phyloP scores from a whole-genome alignment of 2,329 filamentous ascomycete genomes.

The Hypoxylon sp. region DNA sequence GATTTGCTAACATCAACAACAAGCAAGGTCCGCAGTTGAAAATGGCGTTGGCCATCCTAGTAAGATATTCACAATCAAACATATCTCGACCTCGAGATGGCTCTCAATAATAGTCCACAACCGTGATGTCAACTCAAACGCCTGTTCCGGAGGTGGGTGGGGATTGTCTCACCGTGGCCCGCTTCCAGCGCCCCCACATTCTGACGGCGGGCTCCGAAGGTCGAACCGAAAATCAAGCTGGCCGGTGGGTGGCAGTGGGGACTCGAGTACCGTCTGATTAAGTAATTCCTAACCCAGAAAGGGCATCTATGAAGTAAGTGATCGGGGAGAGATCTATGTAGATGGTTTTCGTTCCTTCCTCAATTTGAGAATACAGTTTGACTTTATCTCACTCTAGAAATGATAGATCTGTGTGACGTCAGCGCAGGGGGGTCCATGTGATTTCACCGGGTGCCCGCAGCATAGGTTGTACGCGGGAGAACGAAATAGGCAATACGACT shows the following conservation, averaged over 20 bases:
- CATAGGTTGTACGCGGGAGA: slow-evolving; percentile 14
- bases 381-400: not conserved
- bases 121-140: not conserved
- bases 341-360: not conserved
- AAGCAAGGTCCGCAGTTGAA: not conserved
- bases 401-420: slow-evolving; percentile 31
- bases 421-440: slow-evolving; percentile 12
- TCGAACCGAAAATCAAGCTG: not conserved
- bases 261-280: not conserved
- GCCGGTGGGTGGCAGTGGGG: not conserved
- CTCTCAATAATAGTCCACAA: not conserved
- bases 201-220: not conserved
- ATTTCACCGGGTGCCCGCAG: slow-evolving; percentile 23
- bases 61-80: not conserved
- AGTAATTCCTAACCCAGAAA: not conserved
- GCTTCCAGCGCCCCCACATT: not conserved
- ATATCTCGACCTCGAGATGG: not conserved
- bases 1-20: not conserved
- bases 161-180: not conserved
- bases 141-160: not conserved
- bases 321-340: not conserved
- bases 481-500: slow-evolving; percentile 35
- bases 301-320: slow-evolving; percentile 17
- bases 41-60: not conserved
- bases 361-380: not conserved